A percentile compares a stretch with the other conserved stretches of the same genome.
phyloP scores from a whole-genome alignment of 2,329 filamentous ascomycete genomes.

The Claviceps spartinae region DNA sequence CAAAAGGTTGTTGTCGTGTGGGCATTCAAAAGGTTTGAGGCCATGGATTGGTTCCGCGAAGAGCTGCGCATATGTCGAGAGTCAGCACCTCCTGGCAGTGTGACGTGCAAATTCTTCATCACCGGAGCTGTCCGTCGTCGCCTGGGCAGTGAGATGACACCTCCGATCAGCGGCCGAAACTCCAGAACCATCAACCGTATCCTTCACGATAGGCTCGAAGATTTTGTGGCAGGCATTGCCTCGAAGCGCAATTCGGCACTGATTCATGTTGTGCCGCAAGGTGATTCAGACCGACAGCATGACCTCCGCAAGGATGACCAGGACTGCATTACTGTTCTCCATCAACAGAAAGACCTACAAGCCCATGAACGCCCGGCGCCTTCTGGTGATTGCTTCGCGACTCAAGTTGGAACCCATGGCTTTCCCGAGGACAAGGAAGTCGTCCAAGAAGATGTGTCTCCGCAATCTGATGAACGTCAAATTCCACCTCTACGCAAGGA shows the following conservation, averaged over 20 bases:
- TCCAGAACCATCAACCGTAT: constrained; percentile 54
- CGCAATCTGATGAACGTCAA: constrained; percentile 34
- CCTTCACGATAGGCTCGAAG: constrained; percentile 78
- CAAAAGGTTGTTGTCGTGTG: constrained; percentile 86
- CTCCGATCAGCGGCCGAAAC: constrained; percentile 22
- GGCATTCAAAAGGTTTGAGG: constrained; percentile 80
- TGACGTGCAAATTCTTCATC: constrained; percentile 90
- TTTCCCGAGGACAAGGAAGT: constrained; percentile 30
- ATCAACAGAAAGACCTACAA: constrained; percentile 51
- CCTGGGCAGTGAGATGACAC: constrained; percentile 27
- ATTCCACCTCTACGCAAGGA: constrained; percentile 40
- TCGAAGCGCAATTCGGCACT: constrained; percentile 75
- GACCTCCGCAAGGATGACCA: constrained; percentile 72
- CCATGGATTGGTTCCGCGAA: constrained; percentile 96
- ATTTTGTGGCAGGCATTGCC: constrained; percentile 74
- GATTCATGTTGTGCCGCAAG: constrained; percentile 68
- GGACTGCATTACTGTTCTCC: constrained; percentile 71
- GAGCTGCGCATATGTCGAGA: constrained; percentile 86
- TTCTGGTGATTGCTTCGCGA: constrained; percentile 7
- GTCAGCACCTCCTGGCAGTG: constrained; percentile 72
- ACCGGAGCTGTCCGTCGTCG: constrained; percentile 47
- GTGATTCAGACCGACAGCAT: constrained; percentile 64
- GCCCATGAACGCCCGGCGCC: constrained; percentile 27
- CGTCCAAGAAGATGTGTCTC: constrained; percentile 9
- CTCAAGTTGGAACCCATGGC: constrained; percentile 8